A percentile compares a stretch with the other conserved stretches of the same genome.
phyloP scores from a whole-genome alignment of 345 rosid species.

The Gossypium anomalum region DNA sequence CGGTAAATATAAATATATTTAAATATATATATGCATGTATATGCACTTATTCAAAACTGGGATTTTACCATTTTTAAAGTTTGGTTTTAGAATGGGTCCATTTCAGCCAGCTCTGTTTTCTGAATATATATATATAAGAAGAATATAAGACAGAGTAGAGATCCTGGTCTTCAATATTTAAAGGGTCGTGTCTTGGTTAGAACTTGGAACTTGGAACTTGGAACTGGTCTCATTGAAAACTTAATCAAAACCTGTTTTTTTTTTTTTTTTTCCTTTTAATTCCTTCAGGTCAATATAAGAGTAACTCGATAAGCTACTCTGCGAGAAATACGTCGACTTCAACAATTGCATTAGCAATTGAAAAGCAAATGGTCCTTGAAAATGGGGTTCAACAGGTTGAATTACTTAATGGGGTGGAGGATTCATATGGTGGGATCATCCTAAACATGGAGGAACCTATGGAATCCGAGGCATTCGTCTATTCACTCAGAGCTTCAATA shows the following conservation, averaged over 20 bases:
- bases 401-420: slow-evolving; percentile 39
- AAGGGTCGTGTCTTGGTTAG: not conserved
- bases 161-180: not conserved
- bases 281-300: slow-evolving; percentile 4
- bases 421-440: slow-evolving; percentile 49
- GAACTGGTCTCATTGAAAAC: not conserved
- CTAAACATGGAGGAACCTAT: slow-evolving; percentile 38
- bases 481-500: slow-evolving; percentile 48
- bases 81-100: too few relatives aligned
- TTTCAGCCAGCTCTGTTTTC: too few relatives aligned
- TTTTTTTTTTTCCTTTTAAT: not conserved
- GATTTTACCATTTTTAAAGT: too few relatives aligned
- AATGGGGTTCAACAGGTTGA: slow-evolving; percentile 19
- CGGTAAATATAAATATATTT: too few relatives aligned
- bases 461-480: slow-evolving; percentile 38
- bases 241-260: not conserved
- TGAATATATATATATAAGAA: too few relatives aligned
- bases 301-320: slow-evolving; percentile 8
- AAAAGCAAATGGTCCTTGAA: slow-evolving; percentile 16
- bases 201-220: not conserved
- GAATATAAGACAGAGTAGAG: too few relatives aligned
- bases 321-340: slow-evolving; percentile 22
- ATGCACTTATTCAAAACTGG: too few relatives aligned
- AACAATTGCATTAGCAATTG: slow-evolving; percentile 13
- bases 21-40: too few relatives aligned